phyloP scores from a whole-genome alignment of 495 filamentous ascomycete genomes.

The Daldinia decipiens region DNA sequence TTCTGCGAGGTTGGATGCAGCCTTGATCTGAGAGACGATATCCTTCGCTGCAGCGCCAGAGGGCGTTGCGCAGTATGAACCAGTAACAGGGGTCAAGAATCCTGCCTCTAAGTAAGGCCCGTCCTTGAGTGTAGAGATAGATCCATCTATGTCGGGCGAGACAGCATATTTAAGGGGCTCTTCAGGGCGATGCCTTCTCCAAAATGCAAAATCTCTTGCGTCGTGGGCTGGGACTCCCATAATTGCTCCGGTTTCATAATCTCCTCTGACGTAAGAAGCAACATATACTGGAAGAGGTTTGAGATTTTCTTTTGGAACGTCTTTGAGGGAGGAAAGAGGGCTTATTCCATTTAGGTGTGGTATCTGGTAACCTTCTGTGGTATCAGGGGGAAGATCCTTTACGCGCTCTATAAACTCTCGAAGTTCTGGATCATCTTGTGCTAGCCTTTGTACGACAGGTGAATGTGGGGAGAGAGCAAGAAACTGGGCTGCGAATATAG shows the following conservation, averaged over 20 bases:
- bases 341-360: conserved; percentile 69
- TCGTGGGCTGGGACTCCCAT: conserved; percentile 95
- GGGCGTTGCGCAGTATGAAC: conserved; percentile 65
- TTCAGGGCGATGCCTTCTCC: conserved; percentile 70
- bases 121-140: conserved; percentile 52
- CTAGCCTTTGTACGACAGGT: conserved; percentile 70
- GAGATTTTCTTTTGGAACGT: conserved; percentile 59
- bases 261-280: conserved; percentile 85
- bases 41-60: conserved; percentile 70
- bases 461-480: conserved; percentile 80
- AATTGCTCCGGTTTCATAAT: conserved; percentile 88
- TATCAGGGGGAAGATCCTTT: conserved; percentile 70
- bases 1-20: conserved; percentile 62
- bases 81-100: conserved; percentile 70
- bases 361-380: conserved; percentile 78
- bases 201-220: conserved; percentile 78
- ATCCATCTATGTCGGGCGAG: conserved; percentile 61
- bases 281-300: conserved; percentile 77
- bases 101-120: conserved; percentile 69
- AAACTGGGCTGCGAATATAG: conserved; percentile 85
- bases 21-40: conserved; percentile 67
- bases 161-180: conserved; percentile 64
- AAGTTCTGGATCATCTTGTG: conserved; percentile 67
- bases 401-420: conserved; percentile 72
- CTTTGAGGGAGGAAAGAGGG: conserved; percentile 68